A percentile compares a stretch with the other conserved stretches of the same genome.
These are phyloP conservation scores for Acer saccharum DNA, from an alignment of 345 rosid genomes.

Conservation along the genomic window DNA sequence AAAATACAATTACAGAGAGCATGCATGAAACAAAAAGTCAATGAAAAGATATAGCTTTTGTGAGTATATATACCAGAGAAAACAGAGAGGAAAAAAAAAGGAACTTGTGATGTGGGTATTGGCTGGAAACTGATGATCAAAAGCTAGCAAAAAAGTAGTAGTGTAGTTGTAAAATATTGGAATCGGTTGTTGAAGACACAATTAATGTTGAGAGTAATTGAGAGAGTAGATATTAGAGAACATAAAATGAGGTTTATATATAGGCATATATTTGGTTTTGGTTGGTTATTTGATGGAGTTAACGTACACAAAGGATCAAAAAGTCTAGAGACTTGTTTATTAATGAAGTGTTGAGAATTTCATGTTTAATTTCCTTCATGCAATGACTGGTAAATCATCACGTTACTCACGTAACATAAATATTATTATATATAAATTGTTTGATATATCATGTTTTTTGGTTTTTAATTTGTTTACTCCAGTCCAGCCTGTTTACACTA, in stretches of 20 bases:
- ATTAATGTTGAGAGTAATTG: not conserved
- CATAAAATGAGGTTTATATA: not conserved
- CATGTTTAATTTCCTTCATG: not conserved
- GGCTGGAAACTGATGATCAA: not conserved
- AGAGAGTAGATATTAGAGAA: not conserved
- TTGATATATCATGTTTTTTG: not conserved
- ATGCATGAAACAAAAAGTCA: too few species aligned
- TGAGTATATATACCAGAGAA: not conserved
- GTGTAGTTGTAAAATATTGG: not conserved
- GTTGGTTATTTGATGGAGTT: not conserved
- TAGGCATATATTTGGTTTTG: not conserved
- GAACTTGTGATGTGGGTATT: not conserved
- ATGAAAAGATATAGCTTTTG: too few species aligned
- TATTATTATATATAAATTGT: not conserved
- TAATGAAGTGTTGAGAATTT: not conserved
- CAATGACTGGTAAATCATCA: not conserved
- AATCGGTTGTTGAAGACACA: not conserved
- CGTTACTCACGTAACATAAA: not conserved
- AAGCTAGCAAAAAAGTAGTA: not conserved
- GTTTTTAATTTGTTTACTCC: not conserved
- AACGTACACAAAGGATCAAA: slow-evolving; percentile 5
- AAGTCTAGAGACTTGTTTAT: not conserved
- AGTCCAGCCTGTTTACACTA: not conserved
- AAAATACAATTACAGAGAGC: too few species aligned
- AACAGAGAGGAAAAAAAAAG: too few species aligned